Base-by-base conservation (phyloP, 1,139 yeast species). In the Magnusiomyces tetraspermus region DNA sequence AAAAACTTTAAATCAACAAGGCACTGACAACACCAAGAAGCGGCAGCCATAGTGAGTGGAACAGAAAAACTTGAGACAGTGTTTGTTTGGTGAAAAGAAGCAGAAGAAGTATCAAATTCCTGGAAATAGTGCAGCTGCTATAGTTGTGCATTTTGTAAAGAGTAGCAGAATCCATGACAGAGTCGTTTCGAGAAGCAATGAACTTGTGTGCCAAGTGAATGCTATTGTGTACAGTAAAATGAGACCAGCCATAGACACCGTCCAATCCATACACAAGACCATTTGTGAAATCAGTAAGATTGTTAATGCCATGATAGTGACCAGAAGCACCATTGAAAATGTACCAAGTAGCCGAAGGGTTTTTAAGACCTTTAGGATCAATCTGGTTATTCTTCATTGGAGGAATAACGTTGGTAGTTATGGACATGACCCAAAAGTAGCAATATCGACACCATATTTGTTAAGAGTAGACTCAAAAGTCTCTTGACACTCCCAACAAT, bases 211-310 rank as follows among this genome's bases (percentile, higher is more conserved):
- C 76, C 74, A 58, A 69, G 70, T 60, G 68, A 17, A 71, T 79
- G 49, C 74, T 72, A 54, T 77, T 75, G 61, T 79, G 83, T 78
- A 80, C 76, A 53, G 68, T 67, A 50, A 69, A 63, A 52, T 63
- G 69, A 49, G 75, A 72, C 60, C 71, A 67, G 11, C 68, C 68
- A 37, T 59, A 63, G 1, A 59, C 56, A 31, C 51, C 51, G 49
- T 60, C 59, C 26, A 60, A 51, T 23, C 58, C 53, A 38, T 51
- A 54, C 21, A 44, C 58, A 13, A 59, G 46, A 48, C 60, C 61
- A 30, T 49, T 53, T 5, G 6, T 3, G 15, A 5, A 5, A 41
- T 49, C 50, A 8, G 54, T 46, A 48, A 61, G 56, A 6, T 55
- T 50, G 40, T 63, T 61, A 24, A 63, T 58, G 11, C 68, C 68